These are phyloP conservation scores for Xerocomus amazonicus DNA, from an alignment of 1,284 basidiomycete species.

Conservation along the genomic window DNA sequence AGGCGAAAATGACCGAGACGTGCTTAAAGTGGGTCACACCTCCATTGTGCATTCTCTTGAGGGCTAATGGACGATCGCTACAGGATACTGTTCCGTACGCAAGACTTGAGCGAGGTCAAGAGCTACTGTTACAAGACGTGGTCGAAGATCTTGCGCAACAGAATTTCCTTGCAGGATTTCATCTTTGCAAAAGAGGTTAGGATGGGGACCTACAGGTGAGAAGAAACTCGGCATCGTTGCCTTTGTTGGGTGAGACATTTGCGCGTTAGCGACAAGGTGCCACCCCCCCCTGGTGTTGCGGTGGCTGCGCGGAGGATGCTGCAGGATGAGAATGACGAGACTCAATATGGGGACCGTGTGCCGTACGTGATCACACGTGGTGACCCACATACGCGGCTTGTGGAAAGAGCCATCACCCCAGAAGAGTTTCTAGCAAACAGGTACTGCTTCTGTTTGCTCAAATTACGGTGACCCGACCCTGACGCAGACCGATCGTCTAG, in stretches of 20 bases:
- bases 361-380: slow-evolving; percentile 85
- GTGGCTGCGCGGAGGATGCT: slow-evolving; percentile 78
- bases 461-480: background rate
- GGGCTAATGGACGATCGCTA: background rate
- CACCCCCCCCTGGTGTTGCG: slow-evolving; percentile 87
- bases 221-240: no score
- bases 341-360: slow-evolving; percentile 90
- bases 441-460: slow-evolving; percentile 14
- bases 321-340: slow-evolving; percentile 77
- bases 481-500: slow-evolving; percentile 7
- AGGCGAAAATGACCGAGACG: slow-evolving; percentile 86
- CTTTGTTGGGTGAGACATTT: background rate
- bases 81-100: slow-evolving; percentile 85
- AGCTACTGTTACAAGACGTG: slow-evolving; percentile 85
- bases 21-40: slow-evolving; percentile 65
- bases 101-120: slow-evolving; percentile 88
- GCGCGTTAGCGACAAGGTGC: slow-evolving; percentile 65
- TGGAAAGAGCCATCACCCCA: slow-evolving; percentile 81
- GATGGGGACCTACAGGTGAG: slow-evolving; percentile 86
- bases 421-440: slow-evolving; percentile 70
- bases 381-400: slow-evolving; percentile 63
- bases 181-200: slow-evolving; percentile 93
- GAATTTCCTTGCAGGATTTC: slow-evolving; percentile 84
- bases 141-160: slow-evolving; percentile 80
- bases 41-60: background rate